Evolutionary conservation across 2,329 filamentous ascomycete genomes (phyloP), one percentile per base, ranked within the genome.

Genomic region (Teratosphaeria nubilosa): DNA sequence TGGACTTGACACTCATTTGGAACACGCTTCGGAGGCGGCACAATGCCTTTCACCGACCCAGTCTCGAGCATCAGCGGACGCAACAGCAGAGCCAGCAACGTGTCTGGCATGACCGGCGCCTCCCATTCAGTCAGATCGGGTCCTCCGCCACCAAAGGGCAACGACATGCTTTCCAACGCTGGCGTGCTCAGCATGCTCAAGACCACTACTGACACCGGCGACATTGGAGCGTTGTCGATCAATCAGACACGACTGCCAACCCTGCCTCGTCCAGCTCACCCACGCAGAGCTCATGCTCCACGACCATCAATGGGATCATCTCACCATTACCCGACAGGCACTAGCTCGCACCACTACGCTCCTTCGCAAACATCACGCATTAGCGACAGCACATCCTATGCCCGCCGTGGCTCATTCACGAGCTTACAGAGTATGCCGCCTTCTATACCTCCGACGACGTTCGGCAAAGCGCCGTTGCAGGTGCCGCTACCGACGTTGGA

Each of bases 151-250:
- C 59, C 65, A 22, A 55, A 52, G 16, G 48, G 50, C 69, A 60
- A 63, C 66, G 61, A 68, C 65, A 60, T 68, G 68, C 55, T 69
- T 68, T 56, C 65, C 63, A 69, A 71, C 58, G 73, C 74, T 27
- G 76, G 74, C 48, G 73, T 79, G 60, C 69, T 76, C 68, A 77
- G 75, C 61, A 80, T 80, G 77, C 75, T 79, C 57, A 75, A 75
- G 59, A 79, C 76, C 11, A 74, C 74, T 9, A 79, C 76, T 1
- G 77, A 79, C 64, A 73, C 77, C 54, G 76, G 77, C 55, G 74
- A 78, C 60, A 68, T 79, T 53, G 75, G 71, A 11, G 66, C 71
- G 30, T 66, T 77, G 20, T 70, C 70, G 5, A 72, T 73, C 65
- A 68, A 73, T 61, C 66, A 68, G 41, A 68, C 70, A 52, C 69